Evolutionary conservation across 495 filamentous ascomycete species (phyloP).

Genomic region (Sordaria brevicollis): DNA sequence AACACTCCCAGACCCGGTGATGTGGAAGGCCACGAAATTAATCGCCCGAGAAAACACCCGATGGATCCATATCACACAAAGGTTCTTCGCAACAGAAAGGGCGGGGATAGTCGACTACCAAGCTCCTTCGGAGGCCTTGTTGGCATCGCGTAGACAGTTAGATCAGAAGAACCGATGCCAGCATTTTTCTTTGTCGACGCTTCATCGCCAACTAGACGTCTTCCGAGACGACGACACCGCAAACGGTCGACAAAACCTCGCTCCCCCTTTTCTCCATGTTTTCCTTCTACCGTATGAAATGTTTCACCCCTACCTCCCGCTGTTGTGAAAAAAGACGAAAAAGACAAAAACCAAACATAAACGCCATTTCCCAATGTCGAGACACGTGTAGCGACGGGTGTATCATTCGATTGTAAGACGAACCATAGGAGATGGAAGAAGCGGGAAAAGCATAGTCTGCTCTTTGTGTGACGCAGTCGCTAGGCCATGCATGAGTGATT

Average conservation of each 20-base stretch:
- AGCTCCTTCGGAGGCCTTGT: not conserved
- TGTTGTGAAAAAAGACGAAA: not conserved
- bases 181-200: constrained; percentile 11
- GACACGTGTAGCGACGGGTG: not conserved
- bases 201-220: constrained; percentile 14
- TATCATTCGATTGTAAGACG: not conserved
- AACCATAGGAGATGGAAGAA: not conserved
- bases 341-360: not conserved
- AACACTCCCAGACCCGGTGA: not conserved
- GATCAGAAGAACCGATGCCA: not conserved
- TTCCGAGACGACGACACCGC: not conserved
- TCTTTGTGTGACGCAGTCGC: not conserved
- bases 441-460: not conserved
- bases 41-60: not conserved
- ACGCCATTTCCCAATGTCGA: not conserved
- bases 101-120: not conserved
- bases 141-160: constrained; percentile 17
- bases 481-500: not conserved
- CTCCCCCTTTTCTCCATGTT: not conserved
- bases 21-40: not conserved
- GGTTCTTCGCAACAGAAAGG: not conserved
- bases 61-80: not conserved
- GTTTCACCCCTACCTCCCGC: not conserved
- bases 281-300: not conserved
- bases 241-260: not conserved